Conservation (phyloP, 2,329 filamentous ascomycete species). For the Diaporthe australafricana region DNA sequence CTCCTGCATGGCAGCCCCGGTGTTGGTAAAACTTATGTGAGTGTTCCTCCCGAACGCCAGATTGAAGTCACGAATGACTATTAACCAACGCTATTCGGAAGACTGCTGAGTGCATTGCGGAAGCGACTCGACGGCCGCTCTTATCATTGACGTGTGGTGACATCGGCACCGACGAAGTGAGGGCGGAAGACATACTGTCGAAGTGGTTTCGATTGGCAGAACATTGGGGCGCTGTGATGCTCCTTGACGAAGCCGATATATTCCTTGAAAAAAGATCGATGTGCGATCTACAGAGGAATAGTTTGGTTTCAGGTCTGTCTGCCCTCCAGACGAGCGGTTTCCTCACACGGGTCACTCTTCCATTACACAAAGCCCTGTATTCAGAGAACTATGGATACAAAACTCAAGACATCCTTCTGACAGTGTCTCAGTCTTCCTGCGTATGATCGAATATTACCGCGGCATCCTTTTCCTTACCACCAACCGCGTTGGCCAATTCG, state of each 20-base stretch:
- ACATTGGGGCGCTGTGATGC: conserved; percentile 31
- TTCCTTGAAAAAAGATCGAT: conserved; percentile 40
- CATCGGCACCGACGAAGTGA: conserved; percentile 36
- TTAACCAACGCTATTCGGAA: too few relatives aligned
- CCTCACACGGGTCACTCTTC: too few relatives aligned
- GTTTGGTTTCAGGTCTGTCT: conserved; percentile 39
- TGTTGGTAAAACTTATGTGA: conserved; percentile 40
- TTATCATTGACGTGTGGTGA: conserved; percentile 28
- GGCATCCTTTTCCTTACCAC: conserved; percentile 45
- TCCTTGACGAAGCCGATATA: conserved; percentile 45
- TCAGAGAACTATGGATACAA: too few relatives aligned
- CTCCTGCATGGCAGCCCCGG: conserved; percentile 42
- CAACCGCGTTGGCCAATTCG: conserved; percentile 49
- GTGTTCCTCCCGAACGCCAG: too few relatives aligned
- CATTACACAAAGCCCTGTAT: too few relatives aligned
- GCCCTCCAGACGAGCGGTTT: too few relatives aligned
- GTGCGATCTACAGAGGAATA: conserved; percentile 41
- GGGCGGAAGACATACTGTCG: not conserved
- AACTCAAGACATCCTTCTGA: too few relatives aligned
- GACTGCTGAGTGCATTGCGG: conserved; percentile 40
- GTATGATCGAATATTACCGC: conserved; percentile 43
- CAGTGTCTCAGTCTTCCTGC: conserved; percentile 38
- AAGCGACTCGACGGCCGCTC: conserved; percentile 40
- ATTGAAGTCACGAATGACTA: too few relatives aligned
- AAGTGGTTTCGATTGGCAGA: conserved; percentile 8